Evolutionary conservation across 768 basidiomycete species (phyloP).

Genomic region (Suillus brevipes): DNA sequence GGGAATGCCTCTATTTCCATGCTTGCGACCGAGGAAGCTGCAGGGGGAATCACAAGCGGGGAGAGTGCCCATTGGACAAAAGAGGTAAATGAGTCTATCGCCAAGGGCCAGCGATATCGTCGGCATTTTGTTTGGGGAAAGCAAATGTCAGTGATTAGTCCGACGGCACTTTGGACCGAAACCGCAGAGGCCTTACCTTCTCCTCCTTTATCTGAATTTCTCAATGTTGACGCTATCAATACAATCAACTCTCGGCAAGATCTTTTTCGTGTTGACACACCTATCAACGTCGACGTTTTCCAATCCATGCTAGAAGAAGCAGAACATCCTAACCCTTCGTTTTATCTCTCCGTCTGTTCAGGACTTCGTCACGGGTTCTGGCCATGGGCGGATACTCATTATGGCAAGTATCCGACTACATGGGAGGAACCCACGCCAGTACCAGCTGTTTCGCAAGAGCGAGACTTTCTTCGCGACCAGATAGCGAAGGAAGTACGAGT

Average conservation of each 20-base stretch:
- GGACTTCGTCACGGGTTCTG: constrained; percentile 19
- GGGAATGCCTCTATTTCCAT: background rate
- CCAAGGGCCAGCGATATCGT: background rate
- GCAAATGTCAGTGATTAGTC: background rate
- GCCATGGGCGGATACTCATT: no score
- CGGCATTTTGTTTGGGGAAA: background rate
- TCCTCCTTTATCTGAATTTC: constrained; percentile 3
- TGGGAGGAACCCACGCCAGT: constrained; percentile 19
- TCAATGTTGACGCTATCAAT: constrained; percentile 11
- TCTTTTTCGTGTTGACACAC: constrained; percentile 39
- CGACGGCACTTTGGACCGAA: background rate
- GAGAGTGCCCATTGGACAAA: background rate
- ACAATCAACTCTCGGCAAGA: constrained; percentile 31
- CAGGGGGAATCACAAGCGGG: background rate
- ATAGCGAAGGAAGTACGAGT: no score
- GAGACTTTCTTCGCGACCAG: no score
- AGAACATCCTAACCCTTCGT: constrained; percentile 38
- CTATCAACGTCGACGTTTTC: constrained; percentile 37
- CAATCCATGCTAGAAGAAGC: constrained; percentile 20
- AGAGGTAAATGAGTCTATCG: background rate
- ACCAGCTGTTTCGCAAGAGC: rapidly evolving
- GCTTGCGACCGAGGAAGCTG: background rate
- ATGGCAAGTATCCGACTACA: constrained; percentile 4
- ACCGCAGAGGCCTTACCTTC: background rate
- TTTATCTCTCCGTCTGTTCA: constrained; percentile 35